phyloP scores from a whole-genome alignment of 2,329 filamentous ascomycete species.

The Diplodia corticola region DNA sequence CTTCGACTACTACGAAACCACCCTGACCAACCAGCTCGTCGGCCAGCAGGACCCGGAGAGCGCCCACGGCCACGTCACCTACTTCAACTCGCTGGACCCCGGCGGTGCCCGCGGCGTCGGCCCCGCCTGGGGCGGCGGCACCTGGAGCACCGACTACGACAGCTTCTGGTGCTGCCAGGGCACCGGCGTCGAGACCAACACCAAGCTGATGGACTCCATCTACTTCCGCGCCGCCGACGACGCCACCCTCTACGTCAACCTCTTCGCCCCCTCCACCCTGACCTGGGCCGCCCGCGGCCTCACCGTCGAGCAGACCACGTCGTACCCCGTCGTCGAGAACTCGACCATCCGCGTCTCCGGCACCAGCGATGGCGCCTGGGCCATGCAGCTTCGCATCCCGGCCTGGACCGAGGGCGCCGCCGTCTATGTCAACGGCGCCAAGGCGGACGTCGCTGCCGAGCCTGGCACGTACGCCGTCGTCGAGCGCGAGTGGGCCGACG shows the following conservation, averaged over 20 bases:
- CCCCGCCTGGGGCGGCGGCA: constrained; percentile 54
- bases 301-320: constrained; percentile 47
- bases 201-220: constrained; percentile 55
- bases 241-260: constrained; percentile 49
- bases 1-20: constrained; percentile 57
- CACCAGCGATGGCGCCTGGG: constrained; percentile 31
- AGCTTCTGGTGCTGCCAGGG: constrained; percentile 59
- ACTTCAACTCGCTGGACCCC: constrained; percentile 54
- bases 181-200: constrained; percentile 55
- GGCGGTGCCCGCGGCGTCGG: constrained; percentile 52
- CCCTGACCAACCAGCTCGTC: constrained; percentile 53
- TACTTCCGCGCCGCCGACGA: constrained; percentile 47
- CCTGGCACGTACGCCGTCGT: constrained; percentile 48
- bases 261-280: constrained; percentile 51
- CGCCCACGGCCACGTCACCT: constrained; percentile 53
- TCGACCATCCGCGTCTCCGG: constrained; percentile 43
- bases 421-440: constrained; percentile 47
- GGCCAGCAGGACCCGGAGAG: constrained; percentile 50
- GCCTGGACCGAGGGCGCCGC: constrained; percentile 46
- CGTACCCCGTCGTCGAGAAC: constrained; percentile 46
- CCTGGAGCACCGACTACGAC: constrained; percentile 56
- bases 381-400: constrained; percentile 50
- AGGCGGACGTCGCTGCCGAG: constrained; percentile 26
- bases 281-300: constrained; percentile 47
- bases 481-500: constrained; percentile 45